Evolutionary conservation across 495 filamentous ascomycete species (phyloP).

Genomic region (Lichenothelia convexa): DNA sequence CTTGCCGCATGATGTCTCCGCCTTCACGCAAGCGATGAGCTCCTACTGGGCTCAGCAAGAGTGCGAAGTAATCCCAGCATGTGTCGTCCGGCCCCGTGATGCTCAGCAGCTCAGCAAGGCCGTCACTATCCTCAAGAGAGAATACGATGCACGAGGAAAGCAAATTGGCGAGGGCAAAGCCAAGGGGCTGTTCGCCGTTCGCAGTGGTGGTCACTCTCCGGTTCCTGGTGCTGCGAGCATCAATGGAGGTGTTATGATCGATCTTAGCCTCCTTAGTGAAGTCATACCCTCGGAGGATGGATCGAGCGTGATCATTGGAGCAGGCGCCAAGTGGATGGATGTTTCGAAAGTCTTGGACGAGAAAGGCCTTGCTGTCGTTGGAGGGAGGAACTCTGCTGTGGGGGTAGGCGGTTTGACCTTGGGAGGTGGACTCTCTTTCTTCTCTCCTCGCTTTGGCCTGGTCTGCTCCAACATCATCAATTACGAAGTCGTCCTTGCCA

Average conservation of each 20-base stretch:
- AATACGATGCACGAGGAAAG: slow-evolving; percentile 10
- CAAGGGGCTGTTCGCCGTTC: slow-evolving; percentile 25
- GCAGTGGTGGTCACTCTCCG: slow-evolving; percentile 27
- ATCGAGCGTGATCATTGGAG: slow-evolving; percentile 4
- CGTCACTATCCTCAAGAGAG: slow-evolving; percentile 11
- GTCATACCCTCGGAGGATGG: slow-evolving; percentile 27
- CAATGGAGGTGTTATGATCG: slow-evolving; percentile 33
- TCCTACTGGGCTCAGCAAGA: slow-evolving; percentile 3
- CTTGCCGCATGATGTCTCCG: no score
- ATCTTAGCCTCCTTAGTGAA: slow-evolving; percentile 27
- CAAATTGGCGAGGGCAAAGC: slow-evolving; percentile 2
- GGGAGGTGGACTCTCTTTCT: slow-evolving; percentile 12
- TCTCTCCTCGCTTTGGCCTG: slow-evolving; percentile 2
- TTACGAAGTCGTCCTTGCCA: slow-evolving; percentile 17
- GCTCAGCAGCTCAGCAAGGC: slow-evolving; percentile 14
- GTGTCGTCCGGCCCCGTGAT: slow-evolving; percentile 2
- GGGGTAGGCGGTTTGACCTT: slow-evolving; percentile 16
- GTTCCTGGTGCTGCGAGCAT: slow-evolving; percentile 36
- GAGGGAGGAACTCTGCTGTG: slow-evolving; percentile 10
- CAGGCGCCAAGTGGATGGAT: slow-evolving; percentile 13
- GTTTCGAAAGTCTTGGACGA: slow-evolving; percentile 12
- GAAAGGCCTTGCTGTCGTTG: slow-evolving; percentile 7
- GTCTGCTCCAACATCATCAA: slow-evolving; percentile 15
- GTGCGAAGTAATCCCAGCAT: slow-evolving; percentile 1
- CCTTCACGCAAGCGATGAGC: no score